These are phyloP conservation scores for Vaccinium darrowii DNA, from an alignment of 148 eudicot genomes.

Conservation along the genomic window DNA sequence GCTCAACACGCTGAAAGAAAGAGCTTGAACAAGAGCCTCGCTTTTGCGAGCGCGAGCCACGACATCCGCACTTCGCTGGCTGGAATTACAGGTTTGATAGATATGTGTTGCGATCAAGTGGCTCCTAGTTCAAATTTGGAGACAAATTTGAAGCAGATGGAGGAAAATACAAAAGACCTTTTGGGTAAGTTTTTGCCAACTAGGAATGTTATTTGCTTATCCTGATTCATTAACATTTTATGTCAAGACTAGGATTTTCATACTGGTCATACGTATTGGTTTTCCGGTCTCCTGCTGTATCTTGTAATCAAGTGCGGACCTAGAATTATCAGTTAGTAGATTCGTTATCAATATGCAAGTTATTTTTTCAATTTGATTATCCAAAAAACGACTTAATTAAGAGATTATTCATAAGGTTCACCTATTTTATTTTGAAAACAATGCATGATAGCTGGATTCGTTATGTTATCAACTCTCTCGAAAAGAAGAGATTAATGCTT, in stretches of 20 bases:
- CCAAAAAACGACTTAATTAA: no score
- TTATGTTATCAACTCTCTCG: no score
- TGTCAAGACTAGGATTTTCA: background rate
- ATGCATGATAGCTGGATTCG: no score
- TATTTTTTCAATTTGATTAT: no score
- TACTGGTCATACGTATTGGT: no score
- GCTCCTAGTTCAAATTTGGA: conserved; percentile 45
- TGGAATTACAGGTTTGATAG: conserved; percentile 56
- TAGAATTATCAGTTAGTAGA: no score
- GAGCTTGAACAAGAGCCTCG: conserved; percentile 55
- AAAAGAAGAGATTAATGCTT: no score
- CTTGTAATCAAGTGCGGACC: no score
- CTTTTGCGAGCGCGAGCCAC: conserved; percentile 73
- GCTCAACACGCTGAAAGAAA: conserved; percentile 68
- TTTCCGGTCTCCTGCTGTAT: no score
- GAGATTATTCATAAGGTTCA: no score
- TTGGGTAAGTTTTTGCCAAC: conserved; percentile 39
- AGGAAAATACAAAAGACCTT: conserved; percentile 50
- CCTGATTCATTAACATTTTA: background rate
- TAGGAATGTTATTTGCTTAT: background rate
- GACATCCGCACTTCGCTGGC: conserved; percentile 69
- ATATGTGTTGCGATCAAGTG: conserved; percentile 30
- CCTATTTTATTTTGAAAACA: no score
- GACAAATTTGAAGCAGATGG: conserved; percentile 43
- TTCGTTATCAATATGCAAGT: no score